Base-by-base conservation (phyloP, 2,329 filamentous ascomycete species). In the Ophiobolus disseminans region DNA sequence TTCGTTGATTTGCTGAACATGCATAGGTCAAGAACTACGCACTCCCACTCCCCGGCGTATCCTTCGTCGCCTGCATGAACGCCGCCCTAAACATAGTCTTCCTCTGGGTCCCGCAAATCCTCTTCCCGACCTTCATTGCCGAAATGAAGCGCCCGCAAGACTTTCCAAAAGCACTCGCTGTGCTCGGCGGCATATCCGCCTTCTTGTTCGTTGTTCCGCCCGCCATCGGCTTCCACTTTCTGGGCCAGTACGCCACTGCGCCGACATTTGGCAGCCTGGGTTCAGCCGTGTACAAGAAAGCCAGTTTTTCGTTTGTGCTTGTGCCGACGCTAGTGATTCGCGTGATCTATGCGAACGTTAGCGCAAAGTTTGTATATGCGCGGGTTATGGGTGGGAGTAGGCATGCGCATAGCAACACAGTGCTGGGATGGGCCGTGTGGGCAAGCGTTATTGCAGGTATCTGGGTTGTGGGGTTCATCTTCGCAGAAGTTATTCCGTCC, bases 41-140 rank as follows among this genome's bases (percentile, higher is more conserved):
- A 0, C 70, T 92, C 14, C 89, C 91, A 0, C 73, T 85, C 3
- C 73, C 78, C 2, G 84, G 86, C 14, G 94, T 90, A 0, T 89
- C 87, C 0, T 96, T 94, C 61, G 89, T 95, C 4, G 78, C 82
- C 2, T 91, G 86, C 13, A 86, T 96, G 80, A 91, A 86, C 40
- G 92, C 91, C 0, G 96, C 96, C 73, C 80, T 96, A 68, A 96
- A 96, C 73, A 96, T 96, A 66, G 90, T 86, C 74, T 97, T 96
- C 72, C 96, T 91, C 0, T 96, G 96, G 69, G 96, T 97, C 58
- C 91, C 91, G 0, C 91, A 97, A 70, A 96, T 96, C 63, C 96
- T 91, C 0, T 81, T 97, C 13, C 91, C 91, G 0, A 92, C 88
- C 57, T 97, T 97, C 76, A 96, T 97, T 58, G 90, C 92, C 3